Evolutionary conservation across 164 flowering plant genomes (phyloP).

Genomic region (Aristolochia californica): DNA sequence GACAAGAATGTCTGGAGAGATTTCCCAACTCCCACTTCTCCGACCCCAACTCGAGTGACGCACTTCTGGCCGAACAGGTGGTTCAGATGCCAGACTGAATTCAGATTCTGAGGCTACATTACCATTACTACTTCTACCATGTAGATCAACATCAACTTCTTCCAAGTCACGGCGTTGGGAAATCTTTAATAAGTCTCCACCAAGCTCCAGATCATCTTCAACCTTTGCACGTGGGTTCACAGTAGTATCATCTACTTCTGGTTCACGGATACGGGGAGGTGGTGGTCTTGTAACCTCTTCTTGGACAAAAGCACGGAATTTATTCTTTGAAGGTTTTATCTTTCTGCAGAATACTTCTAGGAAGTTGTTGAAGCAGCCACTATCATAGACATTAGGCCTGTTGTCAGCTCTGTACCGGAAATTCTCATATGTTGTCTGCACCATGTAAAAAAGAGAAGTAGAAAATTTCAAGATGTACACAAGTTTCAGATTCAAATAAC

Average conservation of each 20-base stretch:
- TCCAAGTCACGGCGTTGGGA: conserved; percentile 71
- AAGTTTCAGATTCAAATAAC: not conserved
- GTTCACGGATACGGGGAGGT: conserved; percentile 24
- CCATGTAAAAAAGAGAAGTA: conserved; percentile 1
- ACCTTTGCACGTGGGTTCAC: conserved; percentile 62
- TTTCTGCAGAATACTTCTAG: conserved; percentile 68
- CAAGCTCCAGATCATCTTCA: conserved; percentile 81
- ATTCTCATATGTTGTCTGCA: conserved; percentile 92
- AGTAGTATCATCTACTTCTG: conserved; percentile 39
- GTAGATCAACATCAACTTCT: conserved; percentile 54
- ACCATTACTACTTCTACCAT: conserved; percentile 64
- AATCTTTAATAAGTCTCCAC: conserved; percentile 73
- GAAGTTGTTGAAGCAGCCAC: conserved; percentile 64
- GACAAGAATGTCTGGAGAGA: conserved; percentile 37
- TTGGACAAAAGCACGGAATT: conserved; percentile 62
- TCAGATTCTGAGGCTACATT: conserved; percentile 43
- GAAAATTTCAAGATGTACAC: not conserved
- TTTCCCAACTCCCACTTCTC: conserved; percentile 74
- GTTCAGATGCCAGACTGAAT: conserved; percentile 38
- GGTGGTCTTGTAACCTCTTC: conserved; percentile 46
- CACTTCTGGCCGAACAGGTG: conserved; percentile 33
- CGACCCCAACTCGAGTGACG: conserved; percentile 58
- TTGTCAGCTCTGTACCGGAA: conserved; percentile 74
- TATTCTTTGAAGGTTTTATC: conserved; percentile 60
- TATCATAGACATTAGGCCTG: conserved; percentile 53